Evolutionary conservation across 129 eudicot species (phyloP).

Genomic region (Pittosporum tobira): DNA sequence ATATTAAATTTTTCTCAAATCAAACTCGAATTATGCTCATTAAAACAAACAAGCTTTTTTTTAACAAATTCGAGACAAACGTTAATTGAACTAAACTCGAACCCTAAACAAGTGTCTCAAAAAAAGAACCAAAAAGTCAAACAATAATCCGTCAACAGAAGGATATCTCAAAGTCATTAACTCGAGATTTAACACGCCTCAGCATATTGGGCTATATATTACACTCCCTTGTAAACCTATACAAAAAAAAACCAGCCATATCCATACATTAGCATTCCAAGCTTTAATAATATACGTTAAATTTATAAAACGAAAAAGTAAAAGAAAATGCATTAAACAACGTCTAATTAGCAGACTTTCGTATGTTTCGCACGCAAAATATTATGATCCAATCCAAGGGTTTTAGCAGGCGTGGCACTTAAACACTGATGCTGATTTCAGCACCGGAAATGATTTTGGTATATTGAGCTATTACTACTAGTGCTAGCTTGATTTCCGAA

Average conservation of each 20-base stretch:
- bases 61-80: too few relatives aligned
- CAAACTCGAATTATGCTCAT: too few relatives aligned
- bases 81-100: too few relatives aligned
- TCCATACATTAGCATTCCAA: constrained; percentile 13
- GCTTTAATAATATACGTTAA: constrained; percentile 15
- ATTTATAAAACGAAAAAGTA: constrained; percentile 3
- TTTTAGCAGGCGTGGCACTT: constrained; percentile 18
- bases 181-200: constrained; percentile 23
- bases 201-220: constrained; percentile 30
- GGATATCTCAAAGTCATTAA: constrained; percentile 10
- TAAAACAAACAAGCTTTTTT: too few relatives aligned
- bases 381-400: constrained; percentile 19
- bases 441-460: constrained; percentile 39
- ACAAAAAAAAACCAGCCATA: constrained; percentile 31
- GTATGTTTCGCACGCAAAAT: constrained; percentile 23
- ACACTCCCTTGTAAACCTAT: constrained; percentile 51
- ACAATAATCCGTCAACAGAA: constrained; percentile 14
- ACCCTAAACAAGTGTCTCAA: too few relatives aligned
- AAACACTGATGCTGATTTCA: constrained; percentile 27
- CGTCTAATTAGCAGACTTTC: constrained; percentile 29
- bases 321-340: constrained; percentile 14
- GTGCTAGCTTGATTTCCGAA: constrained; percentile 64
- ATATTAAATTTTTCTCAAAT: too few relatives aligned
- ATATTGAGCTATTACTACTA: constrained; percentile 67
- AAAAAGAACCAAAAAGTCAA: neutral